phyloP scores from a whole-genome alignment of 176 grass and related monocot genomes.

The Carex parvula region DNA sequence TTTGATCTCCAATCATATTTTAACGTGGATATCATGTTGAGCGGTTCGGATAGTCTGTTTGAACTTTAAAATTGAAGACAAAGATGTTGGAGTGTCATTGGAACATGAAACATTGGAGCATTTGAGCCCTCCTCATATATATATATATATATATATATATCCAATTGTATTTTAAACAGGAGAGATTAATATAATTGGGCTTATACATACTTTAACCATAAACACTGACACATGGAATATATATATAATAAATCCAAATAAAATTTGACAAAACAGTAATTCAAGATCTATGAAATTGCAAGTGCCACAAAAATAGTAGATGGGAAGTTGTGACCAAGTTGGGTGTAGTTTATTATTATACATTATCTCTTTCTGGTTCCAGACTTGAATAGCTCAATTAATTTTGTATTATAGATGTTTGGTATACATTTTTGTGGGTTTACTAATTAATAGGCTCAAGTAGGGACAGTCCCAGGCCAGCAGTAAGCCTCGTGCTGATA shows the following conservation, averaged over 20 bases:
- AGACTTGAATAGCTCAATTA: neutral
- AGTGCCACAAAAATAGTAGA: neutral
- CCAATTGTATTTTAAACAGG: too few species aligned
- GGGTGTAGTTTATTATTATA: neutral
- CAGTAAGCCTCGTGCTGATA: constrained; percentile 15
- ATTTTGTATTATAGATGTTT: neutral
- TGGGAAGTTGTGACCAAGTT: neutral
- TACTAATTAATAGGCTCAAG: neutral
- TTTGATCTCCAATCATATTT: too few species aligned
- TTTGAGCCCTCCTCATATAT: too few species aligned
- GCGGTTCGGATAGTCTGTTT: too few species aligned
- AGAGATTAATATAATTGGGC: neutral
- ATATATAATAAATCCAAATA: neutral
- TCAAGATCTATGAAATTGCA: neutral
- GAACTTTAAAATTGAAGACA: too few species aligned
- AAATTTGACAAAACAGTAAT: neutral
- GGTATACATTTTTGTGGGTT: neutral
- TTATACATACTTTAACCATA: neutral
- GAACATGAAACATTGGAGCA: too few species aligned
- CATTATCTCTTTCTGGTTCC: neutral
- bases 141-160: too few species aligned
- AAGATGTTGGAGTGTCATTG: too few species aligned
- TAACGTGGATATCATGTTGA: too few species aligned
- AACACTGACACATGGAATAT: neutral
- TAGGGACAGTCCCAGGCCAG: constrained; percentile 9